Evolutionary conservation across 257 asterid genomes (phyloP).

Genomic region (Petunia axillaris): DNA sequence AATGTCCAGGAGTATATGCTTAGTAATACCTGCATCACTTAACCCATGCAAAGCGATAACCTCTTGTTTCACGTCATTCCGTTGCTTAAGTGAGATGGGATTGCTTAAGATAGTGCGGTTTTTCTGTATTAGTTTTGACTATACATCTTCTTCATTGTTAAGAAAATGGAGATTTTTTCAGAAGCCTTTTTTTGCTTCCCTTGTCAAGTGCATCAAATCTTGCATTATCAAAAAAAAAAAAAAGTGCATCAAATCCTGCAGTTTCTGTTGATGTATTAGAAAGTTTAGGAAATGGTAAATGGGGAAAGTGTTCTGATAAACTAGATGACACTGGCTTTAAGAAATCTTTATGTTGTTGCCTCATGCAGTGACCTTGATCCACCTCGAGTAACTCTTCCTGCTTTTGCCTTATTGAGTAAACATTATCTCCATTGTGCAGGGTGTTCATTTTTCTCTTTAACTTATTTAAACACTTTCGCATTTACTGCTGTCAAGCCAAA

Average conservation of each 20-base stretch:
- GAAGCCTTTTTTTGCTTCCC: background rate
- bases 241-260: background rate
- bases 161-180: background rate
- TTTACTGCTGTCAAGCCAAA: slow-evolving; percentile 7
- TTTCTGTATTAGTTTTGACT: background rate
- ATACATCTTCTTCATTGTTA: background rate
- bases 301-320: background rate
- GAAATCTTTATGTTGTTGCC: background rate
- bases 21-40: background rate
- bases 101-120: background rate
- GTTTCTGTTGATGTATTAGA: background rate
- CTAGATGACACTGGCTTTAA: background rate
- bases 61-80: background rate
- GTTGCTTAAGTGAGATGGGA: background rate
- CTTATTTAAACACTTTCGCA: background rate
- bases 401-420: background rate
- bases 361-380: background rate
- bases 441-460: background rate
- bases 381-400: slow-evolving; percentile 10
- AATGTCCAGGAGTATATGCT: background rate
- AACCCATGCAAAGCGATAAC: background rate
- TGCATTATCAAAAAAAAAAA: background rate
- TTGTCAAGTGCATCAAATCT: background rate
- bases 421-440: slow-evolving; percentile 16
- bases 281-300: background rate